Base-by-base conservation (phyloP, 441 rosid species). In the Populus hybrid region DNA sequence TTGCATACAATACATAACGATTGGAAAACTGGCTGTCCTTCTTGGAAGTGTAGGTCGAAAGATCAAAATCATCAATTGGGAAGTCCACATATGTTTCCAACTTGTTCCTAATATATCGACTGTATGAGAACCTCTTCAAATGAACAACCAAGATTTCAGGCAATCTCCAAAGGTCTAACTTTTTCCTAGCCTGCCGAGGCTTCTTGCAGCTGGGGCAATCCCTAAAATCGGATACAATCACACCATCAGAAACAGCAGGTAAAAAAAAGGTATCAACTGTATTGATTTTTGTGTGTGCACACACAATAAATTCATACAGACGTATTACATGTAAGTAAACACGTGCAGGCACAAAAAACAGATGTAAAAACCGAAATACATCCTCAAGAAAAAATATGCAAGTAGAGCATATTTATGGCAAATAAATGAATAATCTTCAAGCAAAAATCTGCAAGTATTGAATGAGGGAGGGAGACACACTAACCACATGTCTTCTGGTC, bases 401-500 rank as follows among this genome's bases (percentile, higher is more conserved):
- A 42, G 53, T 42, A 16, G 53, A 42, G 53, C 53, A 42, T 12
- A 42, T 42, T 42, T 42, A 12, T 42, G 53, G 53, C 53, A 42
- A 42, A 42, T 42, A 42, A 42, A 42, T 42, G 14, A 42, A 42
- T 42, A 42, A 12, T 42, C 53, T 42, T 42, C 18, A 69, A 72
- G 67, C 9, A 63, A 32, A 77, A 19, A n/a, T 50, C 9, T 65
- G n/a, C 35, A 38, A 3, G 14, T 23, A n/a, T 21, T 35, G 16
- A 76, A 3, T 36, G 57, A 46, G 57, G 7, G 12, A 1, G 42
- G 34, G 50, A 4, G 19, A 65, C 36, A 79, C 70, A 87, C 95
- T 87, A 76, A 91, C 96, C 96, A 90, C 96, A 89, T 91, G 80
- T 91, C 92, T 71, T 90, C 97, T 61, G 88, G 97, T 83, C 97